Conservation (phyloP, 352 stramenopile species). For the Phytopythium sindhum region DNA sequence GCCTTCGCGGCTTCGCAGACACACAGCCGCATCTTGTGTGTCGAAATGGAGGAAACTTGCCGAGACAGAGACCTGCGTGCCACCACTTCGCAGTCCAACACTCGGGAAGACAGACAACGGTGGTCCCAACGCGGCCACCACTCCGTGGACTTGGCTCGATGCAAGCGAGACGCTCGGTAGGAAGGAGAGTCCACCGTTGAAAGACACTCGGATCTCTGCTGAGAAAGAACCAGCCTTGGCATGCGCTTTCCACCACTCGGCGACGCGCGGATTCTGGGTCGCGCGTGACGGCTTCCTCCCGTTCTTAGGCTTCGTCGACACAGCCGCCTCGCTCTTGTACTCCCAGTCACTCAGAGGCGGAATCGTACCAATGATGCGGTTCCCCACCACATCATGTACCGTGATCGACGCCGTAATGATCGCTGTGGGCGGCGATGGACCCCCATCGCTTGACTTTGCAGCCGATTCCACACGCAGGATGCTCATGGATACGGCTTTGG, state of each 20-base stretch:
- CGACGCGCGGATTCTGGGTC: conserved; percentile 8
- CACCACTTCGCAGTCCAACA: conserved; percentile 32
- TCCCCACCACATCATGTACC: conserved; percentile 19
- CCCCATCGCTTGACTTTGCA: neutral
- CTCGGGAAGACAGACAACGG: conserved; percentile 37
- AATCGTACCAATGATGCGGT: conserved; percentile 32
- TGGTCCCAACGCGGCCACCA: conserved; percentile 21
- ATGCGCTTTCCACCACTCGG: conserved; percentile 36
- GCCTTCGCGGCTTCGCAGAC: conserved; percentile 42
- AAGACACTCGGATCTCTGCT: conserved; percentile 33
- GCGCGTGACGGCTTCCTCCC: conserved; percentile 9
- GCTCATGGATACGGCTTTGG: conserved; percentile 12
- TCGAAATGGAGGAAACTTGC: conserved; percentile 60
- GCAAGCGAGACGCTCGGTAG: conserved; percentile 17
- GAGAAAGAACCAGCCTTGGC: conserved; percentile 26
- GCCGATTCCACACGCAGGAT: conserved; percentile 9
- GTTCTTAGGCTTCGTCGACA: conserved; percentile 10
- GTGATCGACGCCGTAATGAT: conserved; percentile 11
- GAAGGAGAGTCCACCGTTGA: conserved; percentile 41
- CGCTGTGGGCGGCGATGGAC: neutral
- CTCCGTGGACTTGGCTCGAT: conserved; percentile 21
- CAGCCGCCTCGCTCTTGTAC: conserved; percentile 12
- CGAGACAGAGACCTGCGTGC: conserved; percentile 45
- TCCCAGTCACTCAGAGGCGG: conserved; percentile 42
- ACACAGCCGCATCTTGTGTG: conserved; percentile 43